phyloP scores from a whole-genome alignment of 2,329 filamentous ascomycete genomes.

The Fusarium subtropicale region DNA sequence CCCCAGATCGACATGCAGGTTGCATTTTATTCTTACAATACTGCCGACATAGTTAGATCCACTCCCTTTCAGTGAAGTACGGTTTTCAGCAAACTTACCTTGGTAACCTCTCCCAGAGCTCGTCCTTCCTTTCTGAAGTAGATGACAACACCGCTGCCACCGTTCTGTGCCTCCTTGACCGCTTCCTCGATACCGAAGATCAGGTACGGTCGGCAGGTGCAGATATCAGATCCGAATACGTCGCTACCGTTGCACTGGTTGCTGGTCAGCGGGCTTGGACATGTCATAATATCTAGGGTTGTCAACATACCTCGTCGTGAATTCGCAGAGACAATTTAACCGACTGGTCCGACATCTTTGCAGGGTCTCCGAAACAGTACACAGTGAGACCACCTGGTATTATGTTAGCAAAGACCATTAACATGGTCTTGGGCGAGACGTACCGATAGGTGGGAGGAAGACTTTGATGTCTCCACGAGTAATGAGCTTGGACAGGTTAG shows the following conservation, averaged over 20 bases:
- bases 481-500: constrained; percentile 70
- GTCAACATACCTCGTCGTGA: constrained; percentile 69
- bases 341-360: constrained; percentile 90
- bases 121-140: constrained; percentile 99
- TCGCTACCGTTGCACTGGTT: constrained; percentile 89
- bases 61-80: not conserved
- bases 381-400: constrained; percentile 82
- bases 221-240: constrained; percentile 98
- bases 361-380: constrained; percentile 95
- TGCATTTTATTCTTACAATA: constrained; percentile 37
- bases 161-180: constrained; percentile 94
- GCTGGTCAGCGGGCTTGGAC: constrained; percentile 20
- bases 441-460: constrained; percentile 92
- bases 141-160: constrained; percentile 93
- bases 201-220: constrained; percentile 94
- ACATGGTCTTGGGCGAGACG: constrained; percentile 13
- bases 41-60: constrained; percentile 36
- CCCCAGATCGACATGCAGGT: constrained; percentile 20
- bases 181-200: constrained; percentile 98
- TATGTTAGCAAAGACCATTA: constrained; percentile 21
- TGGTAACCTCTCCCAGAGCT: constrained; percentile 94
- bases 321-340: constrained; percentile 85
- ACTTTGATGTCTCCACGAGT: constrained; percentile 94
- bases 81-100: constrained; percentile 67
- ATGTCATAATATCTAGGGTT: not conserved